These are phyloP conservation scores for Besnoitia besnoiti DNA, from an alignment of 169 alveolate genomes.

Conservation along the genomic window DNA sequence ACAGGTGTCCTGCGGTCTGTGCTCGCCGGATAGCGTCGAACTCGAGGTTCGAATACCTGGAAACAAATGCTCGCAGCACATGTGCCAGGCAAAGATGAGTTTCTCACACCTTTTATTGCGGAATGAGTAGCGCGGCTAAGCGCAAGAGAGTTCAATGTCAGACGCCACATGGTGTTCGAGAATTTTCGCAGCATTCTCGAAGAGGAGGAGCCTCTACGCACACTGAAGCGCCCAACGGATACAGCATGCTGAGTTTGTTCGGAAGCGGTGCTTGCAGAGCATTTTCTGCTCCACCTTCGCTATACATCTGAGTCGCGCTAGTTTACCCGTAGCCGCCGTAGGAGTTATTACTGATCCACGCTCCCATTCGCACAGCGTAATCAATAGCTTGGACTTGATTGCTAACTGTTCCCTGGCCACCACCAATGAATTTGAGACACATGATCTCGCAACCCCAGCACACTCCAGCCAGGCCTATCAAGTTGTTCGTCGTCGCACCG, in stretches of 20 bases:
- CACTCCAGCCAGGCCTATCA: conserved; percentile 73
- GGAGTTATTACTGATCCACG: conserved; percentile 73
- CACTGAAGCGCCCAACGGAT: neutral
- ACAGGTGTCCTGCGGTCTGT: conserved; percentile 64
- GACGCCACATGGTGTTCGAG: neutral
- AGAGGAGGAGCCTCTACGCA: neutral
- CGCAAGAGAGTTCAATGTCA: neutral
- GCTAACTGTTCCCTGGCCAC: conserved; percentile 74
- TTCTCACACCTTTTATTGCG: too few relatives aligned
- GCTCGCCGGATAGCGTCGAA: conserved; percentile 68
- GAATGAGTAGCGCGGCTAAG: neutral
- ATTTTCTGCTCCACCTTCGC: too few relatives aligned
- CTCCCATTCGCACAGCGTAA: conserved; percentile 78
- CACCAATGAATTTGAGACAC: conserved; percentile 76
- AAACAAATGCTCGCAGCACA: too few relatives aligned
- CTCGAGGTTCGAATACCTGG: conserved; percentile 39
- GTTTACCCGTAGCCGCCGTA: conserved; percentile 75
- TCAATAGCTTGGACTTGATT: conserved; percentile 78
- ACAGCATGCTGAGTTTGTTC: too few relatives aligned
- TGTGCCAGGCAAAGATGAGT: too few relatives aligned
- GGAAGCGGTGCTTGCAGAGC: too few relatives aligned
- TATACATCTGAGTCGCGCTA: too few relatives aligned
- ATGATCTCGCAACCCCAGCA: conserved; percentile 77
- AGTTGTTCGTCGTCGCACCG: conserved; percentile 74
- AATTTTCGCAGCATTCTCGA: neutral